phyloP scores from a whole-genome alignment of 2,329 filamentous ascomycete genomes.

The Calycina herbarum region DNA sequence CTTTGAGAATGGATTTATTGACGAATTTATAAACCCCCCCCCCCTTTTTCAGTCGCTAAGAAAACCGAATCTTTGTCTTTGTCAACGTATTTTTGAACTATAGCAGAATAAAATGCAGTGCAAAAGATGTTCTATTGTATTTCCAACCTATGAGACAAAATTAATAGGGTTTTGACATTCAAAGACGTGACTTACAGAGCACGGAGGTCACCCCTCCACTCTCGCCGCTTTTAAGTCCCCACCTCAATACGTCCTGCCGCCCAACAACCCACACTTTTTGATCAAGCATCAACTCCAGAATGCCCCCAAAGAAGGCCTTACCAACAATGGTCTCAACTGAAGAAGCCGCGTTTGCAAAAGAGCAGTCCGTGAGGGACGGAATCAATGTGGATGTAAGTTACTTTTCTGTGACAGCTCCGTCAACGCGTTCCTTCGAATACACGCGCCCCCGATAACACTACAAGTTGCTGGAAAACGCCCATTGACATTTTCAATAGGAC shows the following conservation, averaged over 20 bases:
- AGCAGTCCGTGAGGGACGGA: slow-evolving; percentile 31
- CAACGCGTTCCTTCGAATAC: not conserved
- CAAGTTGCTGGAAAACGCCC: not conserved
- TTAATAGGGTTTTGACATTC: too few relatives aligned
- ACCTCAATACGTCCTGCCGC: not conserved
- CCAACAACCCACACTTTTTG: not conserved
- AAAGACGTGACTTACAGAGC: too few relatives aligned
- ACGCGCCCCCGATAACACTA: not conserved
- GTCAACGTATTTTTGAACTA: not conserved
- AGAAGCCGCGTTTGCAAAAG: slow-evolving; percentile 38
- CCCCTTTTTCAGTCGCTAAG: not conserved
- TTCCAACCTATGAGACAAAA: not conserved
- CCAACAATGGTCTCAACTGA: slow-evolving; percentile 48
- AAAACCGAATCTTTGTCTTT: not conserved
- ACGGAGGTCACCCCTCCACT: too few relatives aligned
- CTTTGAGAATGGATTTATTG: not conserved
- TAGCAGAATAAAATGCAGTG: too few relatives aligned
- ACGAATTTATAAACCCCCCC: not conserved
- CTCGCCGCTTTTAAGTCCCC: not conserved
- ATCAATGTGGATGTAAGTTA: slow-evolving; percentile 52
- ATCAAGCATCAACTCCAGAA: slow-evolving; percentile 31
- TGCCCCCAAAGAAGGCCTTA: slow-evolving; percentile 58
- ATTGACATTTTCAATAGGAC: slow-evolving; percentile 50
- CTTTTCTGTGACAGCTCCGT: not conserved
- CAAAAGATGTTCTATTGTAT: not conserved